phyloP scores from a whole-genome alignment of 139 green algal species.

The Volvox africanus region DNA sequence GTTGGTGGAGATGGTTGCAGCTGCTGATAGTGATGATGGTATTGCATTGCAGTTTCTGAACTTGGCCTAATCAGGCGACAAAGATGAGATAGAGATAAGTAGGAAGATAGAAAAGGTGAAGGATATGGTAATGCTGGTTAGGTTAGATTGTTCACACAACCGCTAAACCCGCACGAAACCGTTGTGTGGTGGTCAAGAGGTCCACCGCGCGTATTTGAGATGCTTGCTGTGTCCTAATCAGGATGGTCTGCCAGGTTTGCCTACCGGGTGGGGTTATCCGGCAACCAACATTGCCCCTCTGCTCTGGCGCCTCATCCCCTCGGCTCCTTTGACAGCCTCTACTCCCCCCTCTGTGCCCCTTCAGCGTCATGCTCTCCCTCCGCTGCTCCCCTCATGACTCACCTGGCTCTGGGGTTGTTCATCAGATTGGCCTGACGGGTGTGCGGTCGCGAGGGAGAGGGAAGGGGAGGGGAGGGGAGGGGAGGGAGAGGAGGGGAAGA shows the following conservation, averaged over 20 bases:
- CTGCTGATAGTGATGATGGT: neutral
- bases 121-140: neutral
- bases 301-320: no score
- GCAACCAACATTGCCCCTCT: no score
- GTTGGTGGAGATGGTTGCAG: neutral
- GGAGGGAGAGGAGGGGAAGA: neutral
- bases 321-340: neutral
- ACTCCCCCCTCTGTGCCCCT: no score
- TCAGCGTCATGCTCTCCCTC: no score
- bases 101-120: neutral
- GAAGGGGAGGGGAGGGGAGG: neutral
- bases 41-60: no score
- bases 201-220: no score
- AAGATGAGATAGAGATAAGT: neutral
- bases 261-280: no score
- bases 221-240: no score
- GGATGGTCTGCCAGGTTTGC: no score
- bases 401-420: neutral
- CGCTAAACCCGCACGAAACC: no score
- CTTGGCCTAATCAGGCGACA: neutral
- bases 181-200: no score
- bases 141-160: no score
- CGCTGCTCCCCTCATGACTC: neutral
- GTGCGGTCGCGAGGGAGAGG: neutral
- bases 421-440: neutral